Conservation (phyloP, 2,329 filamentous ascomycete genomes). For the Phaeosphaeriaceae sp. region DNA sequence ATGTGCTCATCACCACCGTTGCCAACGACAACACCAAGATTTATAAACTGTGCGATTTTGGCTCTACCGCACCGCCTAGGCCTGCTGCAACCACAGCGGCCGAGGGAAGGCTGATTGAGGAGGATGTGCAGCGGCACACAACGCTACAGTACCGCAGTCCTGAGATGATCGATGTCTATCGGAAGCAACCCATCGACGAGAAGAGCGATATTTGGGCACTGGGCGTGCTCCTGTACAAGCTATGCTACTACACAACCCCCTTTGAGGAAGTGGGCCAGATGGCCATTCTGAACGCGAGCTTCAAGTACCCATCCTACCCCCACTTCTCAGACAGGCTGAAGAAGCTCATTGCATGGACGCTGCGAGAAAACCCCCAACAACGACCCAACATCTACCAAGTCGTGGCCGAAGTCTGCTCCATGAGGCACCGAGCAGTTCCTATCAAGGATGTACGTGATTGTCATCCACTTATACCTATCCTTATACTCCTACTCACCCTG, state of each 20-base stretch:
- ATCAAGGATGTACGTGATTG: slow-evolving; percentile 79
- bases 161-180: slow-evolving; percentile 98
- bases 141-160: slow-evolving; percentile 97
- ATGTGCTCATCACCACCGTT: slow-evolving; percentile 84
- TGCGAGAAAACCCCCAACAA: slow-evolving; percentile 78
- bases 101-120: slow-evolving; percentile 91
- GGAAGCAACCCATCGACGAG: slow-evolving; percentile 95
- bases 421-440: slow-evolving; percentile 86
- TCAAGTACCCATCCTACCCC: slow-evolving; percentile 87
- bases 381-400: slow-evolving; percentile 96
- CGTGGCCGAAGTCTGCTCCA: slow-evolving; percentile 81
- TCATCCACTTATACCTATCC: no score
- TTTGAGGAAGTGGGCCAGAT: slow-evolving; percentile 98
- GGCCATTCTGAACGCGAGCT: slow-evolving; percentile 94
- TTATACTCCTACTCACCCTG: background rate
- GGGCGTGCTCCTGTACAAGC: slow-evolving; percentile 93
- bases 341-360: slow-evolving; percentile 88
- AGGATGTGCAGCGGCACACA: slow-evolving; percentile 96
- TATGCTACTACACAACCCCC: slow-evolving; percentile 98
- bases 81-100: slow-evolving; percentile 84
- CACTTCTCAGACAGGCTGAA: slow-evolving; percentile 89
- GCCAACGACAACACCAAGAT: slow-evolving; percentile 65
- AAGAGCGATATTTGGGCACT: slow-evolving; percentile 99
- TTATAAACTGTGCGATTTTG: slow-evolving; percentile 99
- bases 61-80: slow-evolving; percentile 82